phyloP scores from a whole-genome alignment of 768 basidiomycete genomes.

The Asterophora parasitica region DNA sequence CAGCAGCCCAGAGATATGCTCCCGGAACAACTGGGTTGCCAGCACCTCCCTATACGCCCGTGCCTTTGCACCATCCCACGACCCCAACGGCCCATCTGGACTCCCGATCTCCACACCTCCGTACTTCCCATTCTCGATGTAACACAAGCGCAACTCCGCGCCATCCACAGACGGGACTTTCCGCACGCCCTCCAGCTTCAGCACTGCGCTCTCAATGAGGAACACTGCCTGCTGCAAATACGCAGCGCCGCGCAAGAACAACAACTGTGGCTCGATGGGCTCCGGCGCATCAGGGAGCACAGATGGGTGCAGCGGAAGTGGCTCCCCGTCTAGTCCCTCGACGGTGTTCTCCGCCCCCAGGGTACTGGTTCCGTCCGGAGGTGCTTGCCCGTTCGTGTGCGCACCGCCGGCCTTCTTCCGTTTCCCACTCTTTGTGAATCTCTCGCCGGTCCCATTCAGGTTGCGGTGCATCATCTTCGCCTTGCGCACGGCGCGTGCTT shows the following conservation, averaged over 20 bases:
- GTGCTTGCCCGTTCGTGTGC: slow-evolving; percentile 58
- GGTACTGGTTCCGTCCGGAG: slow-evolving; percentile 59
- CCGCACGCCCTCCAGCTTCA: slow-evolving; percentile 65
- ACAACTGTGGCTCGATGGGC: slow-evolving; percentile 78
- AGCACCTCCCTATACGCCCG: slow-evolving; percentile 60
- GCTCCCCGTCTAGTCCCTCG: slow-evolving; percentile 51
- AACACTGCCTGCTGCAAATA: slow-evolving; percentile 76
- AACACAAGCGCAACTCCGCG: slow-evolving; percentile 72
- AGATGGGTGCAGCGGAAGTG: slow-evolving; percentile 61
- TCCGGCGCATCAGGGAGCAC: slow-evolving; percentile 76
- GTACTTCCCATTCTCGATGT: slow-evolving; percentile 68
- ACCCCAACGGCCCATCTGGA: slow-evolving; percentile 72
- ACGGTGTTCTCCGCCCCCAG: slow-evolving; percentile 32
- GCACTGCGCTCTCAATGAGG: slow-evolving; percentile 67
- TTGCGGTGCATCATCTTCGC: slow-evolving; percentile 51
- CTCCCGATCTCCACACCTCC: slow-evolving; percentile 87
- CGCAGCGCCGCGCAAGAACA: slow-evolving; percentile 81
- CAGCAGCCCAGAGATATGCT: slow-evolving; percentile 53
- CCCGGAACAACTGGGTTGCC: slow-evolving; percentile 49
- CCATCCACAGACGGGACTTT: slow-evolving; percentile 60
- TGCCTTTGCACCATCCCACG: slow-evolving; percentile 50
- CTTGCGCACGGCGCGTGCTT: slow-evolving; percentile 69
- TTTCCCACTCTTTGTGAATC: slow-evolving; percentile 37
- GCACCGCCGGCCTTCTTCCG: slow-evolving; percentile 48
- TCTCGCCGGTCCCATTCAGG: slow-evolving; percentile 30